Conservation (phyloP, 495 filamentous ascomycete genomes). For the Paragyromitra xinjiangensis region DNA sequence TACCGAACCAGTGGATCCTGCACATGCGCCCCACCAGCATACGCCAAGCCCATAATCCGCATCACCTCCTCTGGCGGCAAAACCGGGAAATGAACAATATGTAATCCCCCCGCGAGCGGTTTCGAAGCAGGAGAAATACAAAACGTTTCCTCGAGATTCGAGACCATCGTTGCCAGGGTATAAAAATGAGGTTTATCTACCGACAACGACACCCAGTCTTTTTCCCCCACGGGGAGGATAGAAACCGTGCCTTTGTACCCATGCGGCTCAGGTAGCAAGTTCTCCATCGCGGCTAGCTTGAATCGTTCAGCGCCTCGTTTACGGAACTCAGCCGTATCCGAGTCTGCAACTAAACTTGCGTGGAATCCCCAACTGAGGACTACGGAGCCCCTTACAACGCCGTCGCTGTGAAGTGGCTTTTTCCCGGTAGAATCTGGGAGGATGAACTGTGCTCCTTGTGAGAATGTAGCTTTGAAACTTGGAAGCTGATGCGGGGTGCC, state of each 20-base stretch:
- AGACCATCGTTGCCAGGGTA: conserved; percentile 75
- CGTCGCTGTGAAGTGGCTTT: conserved; percentile 24
- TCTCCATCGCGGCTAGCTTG: conserved; percentile 78
- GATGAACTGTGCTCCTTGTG: conserved; percentile 65
- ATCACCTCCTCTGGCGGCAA: conserved; percentile 68
- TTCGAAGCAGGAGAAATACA: conserved; percentile 74
- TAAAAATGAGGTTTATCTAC: conserved; percentile 69
- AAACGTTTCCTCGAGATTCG: conserved; percentile 81
- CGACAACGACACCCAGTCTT: conserved; percentile 15
- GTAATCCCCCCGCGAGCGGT: conserved; percentile 72
- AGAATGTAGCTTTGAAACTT: conserved; percentile 71
- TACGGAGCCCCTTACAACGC: conserved; percentile 74
- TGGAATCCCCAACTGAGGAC: conserved; percentile 90
- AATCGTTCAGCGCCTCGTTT: conserved; percentile 77
- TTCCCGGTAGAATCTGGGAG: conserved; percentile 24
- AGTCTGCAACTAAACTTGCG: conserved; percentile 84
- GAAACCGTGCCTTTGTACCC: conserved; percentile 71
- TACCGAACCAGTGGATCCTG: conserved; percentile 70
- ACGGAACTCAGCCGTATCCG: conserved; percentile 80
- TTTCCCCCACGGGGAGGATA: not conserved
- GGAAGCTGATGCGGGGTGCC: conserved; percentile 63
- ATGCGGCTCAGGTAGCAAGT: conserved; percentile 73
- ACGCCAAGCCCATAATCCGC: conserved; percentile 79
- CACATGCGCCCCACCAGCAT: conserved; percentile 77
- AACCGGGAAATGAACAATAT: conserved; percentile 76